Base-by-base conservation (phyloP, 768 basidiomycete genomes). In the Phylloporus arenicola region DNA sequence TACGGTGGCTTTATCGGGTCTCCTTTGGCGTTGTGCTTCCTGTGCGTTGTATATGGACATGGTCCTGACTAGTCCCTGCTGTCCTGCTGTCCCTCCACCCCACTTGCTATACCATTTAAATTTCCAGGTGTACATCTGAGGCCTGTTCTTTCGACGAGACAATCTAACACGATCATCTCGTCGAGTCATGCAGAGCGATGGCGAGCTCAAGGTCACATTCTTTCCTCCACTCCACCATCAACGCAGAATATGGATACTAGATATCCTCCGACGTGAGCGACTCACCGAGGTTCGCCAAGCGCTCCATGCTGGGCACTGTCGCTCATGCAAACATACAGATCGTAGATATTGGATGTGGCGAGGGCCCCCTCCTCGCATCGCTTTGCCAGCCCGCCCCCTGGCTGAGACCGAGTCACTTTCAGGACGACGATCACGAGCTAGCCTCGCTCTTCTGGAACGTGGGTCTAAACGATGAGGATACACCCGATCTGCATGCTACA, bases 301-400 rank as follows among this genome's bases (percentile, higher is more conserved):
- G 12, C 43, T 20, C 30, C 9, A 6, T 17, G 7, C 11, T 22
- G 6, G 17, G 20, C 11, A 20, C 24, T 25, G 53, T 27, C 30
- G 45, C 40, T 43, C 45, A 54, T 41, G 40, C 45, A 24, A 45
- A 25, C 20, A 11, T 22, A 19, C 51, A 91, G 88, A 75, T 92
- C 7, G 71, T 92, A 43, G 91, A 94, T 58, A 72, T 91, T 24
- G 91, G 91, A 4, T 94, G 91, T 57, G 91, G 91, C 35, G 82
- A 88, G 66, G 91, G 91, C 19, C 73, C 82, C 34, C 75, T 93
- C 8, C 78, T 93, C 13, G 64, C 73, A 0, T 76, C 82, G 10
- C 79, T 94, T 11, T 79, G 80, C 55, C 83, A 87, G 59, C 85
- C 91, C 0, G 81, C 90, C 1, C 82, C 84, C 1, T 86, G 86